Evolutionary conservation across 345 rosid species (phyloP).

Genomic region (Populus alba): DNA sequence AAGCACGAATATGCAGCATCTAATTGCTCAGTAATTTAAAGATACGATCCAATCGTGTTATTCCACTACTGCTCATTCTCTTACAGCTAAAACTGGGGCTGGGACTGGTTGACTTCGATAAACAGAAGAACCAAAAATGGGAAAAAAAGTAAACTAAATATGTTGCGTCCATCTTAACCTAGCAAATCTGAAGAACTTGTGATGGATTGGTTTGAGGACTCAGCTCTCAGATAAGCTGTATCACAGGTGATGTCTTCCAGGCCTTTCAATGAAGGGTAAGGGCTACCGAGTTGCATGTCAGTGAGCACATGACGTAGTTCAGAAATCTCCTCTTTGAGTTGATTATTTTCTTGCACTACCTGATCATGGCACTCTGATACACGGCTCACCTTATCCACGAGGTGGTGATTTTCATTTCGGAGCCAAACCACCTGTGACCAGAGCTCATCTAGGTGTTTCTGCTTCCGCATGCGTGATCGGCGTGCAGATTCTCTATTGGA

Average conservation of each 20-base stretch:
- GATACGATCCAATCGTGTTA: conserved; percentile 19
- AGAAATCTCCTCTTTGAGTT: conserved; percentile 65
- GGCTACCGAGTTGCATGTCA: conserved; percentile 55
- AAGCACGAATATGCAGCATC: background rate
- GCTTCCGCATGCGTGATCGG: conserved; percentile 92
- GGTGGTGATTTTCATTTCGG: conserved; percentile 78
- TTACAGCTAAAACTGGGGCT: conserved; percentile 22
- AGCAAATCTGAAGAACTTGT: conserved; percentile 34
- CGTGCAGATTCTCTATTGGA: conserved; percentile 95
- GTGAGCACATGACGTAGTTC: conserved; percentile 63
- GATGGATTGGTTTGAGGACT: conserved; percentile 30
- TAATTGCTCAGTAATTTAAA: conserved; percentile 3
- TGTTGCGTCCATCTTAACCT: conserved; percentile 20
- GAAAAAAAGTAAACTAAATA: background rate
- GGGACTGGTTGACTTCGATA: conserved; percentile 15
- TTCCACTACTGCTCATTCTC: conserved; percentile 16
- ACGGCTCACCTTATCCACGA: conserved; percentile 67
- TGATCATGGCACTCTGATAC: conserved; percentile 54
- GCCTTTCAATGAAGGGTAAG: conserved; percentile 47
- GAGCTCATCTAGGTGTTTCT: conserved; percentile 92
- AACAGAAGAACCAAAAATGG: conserved; percentile 24
- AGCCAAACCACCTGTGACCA: conserved; percentile 87
- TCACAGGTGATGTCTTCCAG: conserved; percentile 42
- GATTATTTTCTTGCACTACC: conserved; percentile 58
- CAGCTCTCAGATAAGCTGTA: conserved; percentile 34